Evolutionary conservation across 2,329 filamentous ascomycete genomes (phyloP).

Genomic region (Apiospora koreana): DNA sequence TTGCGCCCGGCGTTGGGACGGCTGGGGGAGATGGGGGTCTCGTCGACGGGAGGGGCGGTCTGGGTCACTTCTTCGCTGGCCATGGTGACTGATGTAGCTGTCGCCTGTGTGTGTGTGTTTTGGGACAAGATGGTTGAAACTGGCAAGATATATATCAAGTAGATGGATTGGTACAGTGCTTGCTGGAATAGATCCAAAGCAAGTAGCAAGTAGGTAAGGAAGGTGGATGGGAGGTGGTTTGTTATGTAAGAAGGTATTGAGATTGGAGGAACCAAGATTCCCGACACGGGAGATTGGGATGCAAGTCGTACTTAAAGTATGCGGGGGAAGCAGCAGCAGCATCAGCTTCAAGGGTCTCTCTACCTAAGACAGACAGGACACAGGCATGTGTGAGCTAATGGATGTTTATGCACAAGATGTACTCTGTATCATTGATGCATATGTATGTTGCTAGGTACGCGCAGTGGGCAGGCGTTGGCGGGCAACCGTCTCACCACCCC

Average conservation of each 20-base stretch:
- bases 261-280: constrained; percentile 1
- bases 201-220: not conserved
- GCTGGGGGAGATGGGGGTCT: constrained; percentile 59
- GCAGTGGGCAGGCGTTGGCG: not conserved
- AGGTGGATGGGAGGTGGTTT: not conserved
- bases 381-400: not conserved
- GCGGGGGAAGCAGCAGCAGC: not conserved
- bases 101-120: no score
- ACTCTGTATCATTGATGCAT: no score
- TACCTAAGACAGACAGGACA: not conserved
- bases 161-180: not conserved
- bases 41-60: constrained; percentile 44
- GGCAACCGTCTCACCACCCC: not conserved
- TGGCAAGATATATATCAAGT: not conserved
- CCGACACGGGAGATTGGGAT: constrained; percentile 1
- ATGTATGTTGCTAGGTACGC: not conserved
- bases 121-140: not conserved
- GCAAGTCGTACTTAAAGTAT: constrained; percentile 8
- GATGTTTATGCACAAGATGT: constrained; percentile 5
- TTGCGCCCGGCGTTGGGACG: constrained; percentile 51
- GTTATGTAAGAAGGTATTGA: not conserved
- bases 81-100: not conserved
- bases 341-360: not conserved
- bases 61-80: constrained; percentile 13
- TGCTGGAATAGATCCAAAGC: not conserved